phyloP scores from a whole-genome alignment of 345 rosid species.

The Camelina hispida region DNA sequence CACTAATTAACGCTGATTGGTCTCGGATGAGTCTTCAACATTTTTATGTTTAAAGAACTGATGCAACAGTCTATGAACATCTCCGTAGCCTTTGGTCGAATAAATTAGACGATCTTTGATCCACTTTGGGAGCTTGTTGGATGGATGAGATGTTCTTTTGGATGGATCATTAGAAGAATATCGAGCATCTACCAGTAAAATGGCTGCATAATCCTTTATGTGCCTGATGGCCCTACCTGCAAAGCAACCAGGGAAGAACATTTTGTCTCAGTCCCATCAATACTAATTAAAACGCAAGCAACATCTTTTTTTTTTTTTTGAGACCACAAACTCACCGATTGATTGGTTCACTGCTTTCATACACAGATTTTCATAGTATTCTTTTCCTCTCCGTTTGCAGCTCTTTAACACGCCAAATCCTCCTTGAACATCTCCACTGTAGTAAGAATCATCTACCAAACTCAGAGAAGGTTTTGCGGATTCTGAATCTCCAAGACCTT shows the following conservation, averaged over 20 bases:
- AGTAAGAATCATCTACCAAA: conserved; percentile 51
- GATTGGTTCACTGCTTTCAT: conserved; percentile 98
- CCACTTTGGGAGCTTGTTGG: conserved; percentile 84
- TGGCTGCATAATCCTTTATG: conserved; percentile 82
- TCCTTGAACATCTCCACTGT: conserved; percentile 59
- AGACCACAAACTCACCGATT: conserved; percentile 60
- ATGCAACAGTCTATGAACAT: conserved; percentile 76
- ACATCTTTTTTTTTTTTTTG: background rate
- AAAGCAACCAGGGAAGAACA: conserved; percentile 26
- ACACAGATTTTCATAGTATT: conserved; percentile 95
- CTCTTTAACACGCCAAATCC: conserved; percentile 74
- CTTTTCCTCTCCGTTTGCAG: conserved; percentile 81
- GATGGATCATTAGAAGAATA: conserved; percentile 63
- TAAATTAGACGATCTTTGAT: conserved; percentile 68
- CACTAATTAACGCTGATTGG: conserved; percentile 2
- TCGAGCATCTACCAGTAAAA: conserved; percentile 78
- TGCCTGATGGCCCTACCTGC: conserved; percentile 92
- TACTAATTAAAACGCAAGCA: background rate
- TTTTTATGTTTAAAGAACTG: conserved; percentile 79
- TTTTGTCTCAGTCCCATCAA: conserved; percentile 25
- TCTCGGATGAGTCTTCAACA: conserved; percentile 28
- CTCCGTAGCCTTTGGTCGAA: conserved; percentile 74
- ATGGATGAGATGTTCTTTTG: conserved; percentile 58
- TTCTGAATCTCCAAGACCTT: conserved; percentile 64
- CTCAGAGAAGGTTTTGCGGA: conserved; percentile 38